phyloP scores from a whole-genome alignment of 2,329 filamentous ascomycete species.

The Fusarium aywerte region DNA sequence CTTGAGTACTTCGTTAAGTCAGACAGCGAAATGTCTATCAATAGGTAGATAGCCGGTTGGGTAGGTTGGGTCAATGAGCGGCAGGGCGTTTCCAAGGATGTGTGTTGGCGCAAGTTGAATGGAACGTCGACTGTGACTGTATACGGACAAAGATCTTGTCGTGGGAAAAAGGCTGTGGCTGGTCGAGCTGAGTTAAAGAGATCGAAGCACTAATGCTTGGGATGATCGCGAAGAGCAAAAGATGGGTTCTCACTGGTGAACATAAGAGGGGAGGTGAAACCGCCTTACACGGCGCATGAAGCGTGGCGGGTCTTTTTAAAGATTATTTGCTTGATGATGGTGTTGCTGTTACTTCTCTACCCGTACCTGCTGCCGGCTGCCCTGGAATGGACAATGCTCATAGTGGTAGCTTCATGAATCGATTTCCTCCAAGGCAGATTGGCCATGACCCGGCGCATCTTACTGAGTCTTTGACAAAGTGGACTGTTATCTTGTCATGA shows the following conservation, averaged over 20 bases:
- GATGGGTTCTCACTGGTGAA: conserved; percentile 37
- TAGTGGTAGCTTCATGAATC: conserved; percentile 26
- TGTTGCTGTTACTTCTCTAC: conserved; percentile 8
- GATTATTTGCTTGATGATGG: conserved; percentile 25
- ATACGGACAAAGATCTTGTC: conserved; percentile 20
- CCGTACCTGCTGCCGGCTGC: neutral
- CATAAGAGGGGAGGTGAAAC: conserved; percentile 25
- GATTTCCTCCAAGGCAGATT: conserved; percentile 23
- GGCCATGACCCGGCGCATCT: conserved; percentile 24
- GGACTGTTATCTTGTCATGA: conserved; percentile 45
- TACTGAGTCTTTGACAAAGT: conserved; percentile 36
- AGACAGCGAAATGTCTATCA: conserved; percentile 19
- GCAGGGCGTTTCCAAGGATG: conserved; percentile 28
- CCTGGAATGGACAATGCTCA: conserved; percentile 6
- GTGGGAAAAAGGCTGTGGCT: conserved; percentile 24
- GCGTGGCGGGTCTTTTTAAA: conserved; percentile 42
- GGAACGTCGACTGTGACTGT: conserved; percentile 17
- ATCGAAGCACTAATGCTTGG: conserved; percentile 29
- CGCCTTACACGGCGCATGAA: conserved; percentile 39
- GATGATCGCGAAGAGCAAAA: conserved; percentile 30
- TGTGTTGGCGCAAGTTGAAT: conserved; percentile 34
- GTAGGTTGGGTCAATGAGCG: conserved; percentile 31
- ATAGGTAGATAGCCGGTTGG: conserved; percentile 18
- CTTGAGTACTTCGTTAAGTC: conserved; percentile 26
- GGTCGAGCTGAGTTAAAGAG: conserved; percentile 24